Evolutionary conservation across 2,329 filamentous ascomycete genomes (phyloP).

Genomic region (Fusarium sp.): DNA sequence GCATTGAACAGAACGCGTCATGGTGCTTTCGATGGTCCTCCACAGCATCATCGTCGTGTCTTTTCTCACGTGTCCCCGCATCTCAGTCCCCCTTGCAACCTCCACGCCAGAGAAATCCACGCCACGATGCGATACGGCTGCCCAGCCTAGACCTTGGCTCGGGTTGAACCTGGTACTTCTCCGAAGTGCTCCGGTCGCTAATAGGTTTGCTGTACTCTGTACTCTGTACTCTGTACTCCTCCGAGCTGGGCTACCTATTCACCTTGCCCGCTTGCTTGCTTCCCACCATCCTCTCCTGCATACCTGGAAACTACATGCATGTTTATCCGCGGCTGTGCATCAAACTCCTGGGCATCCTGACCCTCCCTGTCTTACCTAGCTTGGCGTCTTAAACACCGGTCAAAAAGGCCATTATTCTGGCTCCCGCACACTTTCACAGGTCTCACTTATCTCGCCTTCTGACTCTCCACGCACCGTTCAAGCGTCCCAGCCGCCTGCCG

Average conservation of each 20-base stretch:
- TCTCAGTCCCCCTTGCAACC: constrained; percentile 38
- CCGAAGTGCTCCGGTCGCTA: constrained; percentile 16
- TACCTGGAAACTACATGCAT: constrained; percentile 36
- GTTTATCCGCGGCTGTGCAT: constrained; percentile 44
- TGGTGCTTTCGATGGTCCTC: constrained; percentile 28
- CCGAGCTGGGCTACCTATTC: constrained; percentile 9
- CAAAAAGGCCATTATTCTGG: constrained; percentile 35
- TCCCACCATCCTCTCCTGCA: constrained; percentile 37
- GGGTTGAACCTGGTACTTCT: constrained; percentile 36
- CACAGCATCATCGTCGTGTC: constrained; percentile 37
- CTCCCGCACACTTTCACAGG: constrained; percentile 18
- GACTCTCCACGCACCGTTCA: constrained; percentile 20
- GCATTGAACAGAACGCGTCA: constrained; percentile 34
- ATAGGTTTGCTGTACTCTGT: constrained; percentile 21
- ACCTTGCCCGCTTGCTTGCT: constrained; percentile 21
- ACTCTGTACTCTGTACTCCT: constrained; percentile 30
- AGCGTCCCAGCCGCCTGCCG: constrained; percentile 23
- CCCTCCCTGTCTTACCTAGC: constrained; percentile 40
- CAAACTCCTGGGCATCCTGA: constrained; percentile 36
- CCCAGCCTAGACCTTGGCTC: constrained; percentile 33
- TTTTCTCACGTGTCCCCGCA: constrained; percentile 44
- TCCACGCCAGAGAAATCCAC: constrained; percentile 36
- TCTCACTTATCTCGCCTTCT: constrained; percentile 34
- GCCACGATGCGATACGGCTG: constrained; percentile 39
- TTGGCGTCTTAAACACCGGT: constrained; percentile 20